These are phyloP conservation scores for Russula vinacea DNA, from an alignment of 768 basidiomycete species.

Conservation along the genomic window DNA sequence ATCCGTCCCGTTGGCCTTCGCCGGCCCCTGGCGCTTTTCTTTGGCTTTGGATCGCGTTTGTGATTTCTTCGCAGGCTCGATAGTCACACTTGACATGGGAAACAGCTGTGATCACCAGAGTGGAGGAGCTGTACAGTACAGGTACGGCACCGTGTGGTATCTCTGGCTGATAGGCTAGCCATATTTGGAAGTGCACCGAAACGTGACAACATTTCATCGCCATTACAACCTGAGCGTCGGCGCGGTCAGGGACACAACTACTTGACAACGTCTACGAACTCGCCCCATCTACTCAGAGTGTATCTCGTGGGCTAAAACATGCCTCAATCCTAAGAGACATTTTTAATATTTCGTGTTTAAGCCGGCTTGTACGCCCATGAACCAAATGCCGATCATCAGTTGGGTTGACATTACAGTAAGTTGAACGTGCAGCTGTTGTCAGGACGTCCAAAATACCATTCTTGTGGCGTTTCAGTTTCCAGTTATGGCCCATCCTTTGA, in stretches of 20 bases:
- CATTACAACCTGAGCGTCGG: neutral
- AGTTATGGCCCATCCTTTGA: neutral
- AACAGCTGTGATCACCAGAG: neutral
- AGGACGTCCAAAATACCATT: neutral
- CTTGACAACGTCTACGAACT: neutral
- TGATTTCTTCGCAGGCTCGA: conserved; percentile 30
- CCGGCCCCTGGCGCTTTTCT: conserved; percentile 34
- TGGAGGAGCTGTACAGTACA: neutral
- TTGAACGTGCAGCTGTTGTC: neutral
- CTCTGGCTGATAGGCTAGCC: neutral
- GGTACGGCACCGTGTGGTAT: neutral
- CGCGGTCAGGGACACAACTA: neutral
- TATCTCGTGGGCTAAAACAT: too few relatives aligned
- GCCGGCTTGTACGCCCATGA: too few relatives aligned
- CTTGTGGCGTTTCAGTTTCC: neutral
- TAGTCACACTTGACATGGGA: conserved; percentile 23
- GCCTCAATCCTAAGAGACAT: too few relatives aligned
- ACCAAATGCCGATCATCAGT: neutral
- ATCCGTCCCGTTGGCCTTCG: conserved; percentile 42
- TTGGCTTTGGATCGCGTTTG: conserved; percentile 36
- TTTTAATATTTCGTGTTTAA: too few relatives aligned
- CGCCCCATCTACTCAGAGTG: too few relatives aligned
- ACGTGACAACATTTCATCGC: neutral
- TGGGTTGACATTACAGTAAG: neutral
- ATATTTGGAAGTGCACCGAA: conserved; percentile 6